Evolutionary conservation across 208 protist species (phyloP).

Genomic region (Trypanosoma cruzi): DNA sequence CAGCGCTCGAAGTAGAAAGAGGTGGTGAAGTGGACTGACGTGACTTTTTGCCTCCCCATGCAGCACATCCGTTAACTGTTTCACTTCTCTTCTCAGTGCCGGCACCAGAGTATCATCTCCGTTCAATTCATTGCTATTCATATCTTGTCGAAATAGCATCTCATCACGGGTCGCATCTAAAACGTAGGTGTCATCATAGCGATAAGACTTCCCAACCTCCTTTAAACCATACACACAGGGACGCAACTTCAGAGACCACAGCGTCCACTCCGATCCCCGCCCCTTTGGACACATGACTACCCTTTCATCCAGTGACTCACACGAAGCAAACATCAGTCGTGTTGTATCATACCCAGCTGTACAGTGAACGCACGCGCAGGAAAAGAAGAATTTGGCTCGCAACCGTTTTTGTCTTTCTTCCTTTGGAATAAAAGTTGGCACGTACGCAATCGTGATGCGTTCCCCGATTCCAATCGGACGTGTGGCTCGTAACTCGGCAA

Average conservation of each 20-base stretch:
- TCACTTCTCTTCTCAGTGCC: neutral
- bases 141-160: conserved; percentile 13
- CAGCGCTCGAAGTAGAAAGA: conserved; percentile 15
- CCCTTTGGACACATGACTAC: conserved; percentile 16
- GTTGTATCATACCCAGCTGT: conserved; percentile 15
- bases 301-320: neutral
- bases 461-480: conserved; percentile 20
- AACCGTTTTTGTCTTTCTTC: conserved; percentile 18
- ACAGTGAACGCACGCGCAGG: conserved; percentile 20
- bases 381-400: conserved; percentile 22
- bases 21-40: conserved; percentile 13
- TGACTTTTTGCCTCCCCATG: neutral
- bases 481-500: conserved; percentile 24
- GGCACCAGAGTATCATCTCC: neutral
- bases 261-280: neutral
- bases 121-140: conserved; percentile 3
- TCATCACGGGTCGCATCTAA: conserved; percentile 14
- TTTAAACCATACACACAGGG: neutral
- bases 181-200: conserved; percentile 9
- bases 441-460: conserved; percentile 24
- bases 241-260: neutral
- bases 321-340: conserved; percentile 6
- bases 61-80: conserved; percentile 2
- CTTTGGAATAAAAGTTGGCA: conserved; percentile 20
- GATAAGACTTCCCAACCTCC: neutral